Percentiles rank a stretch among this genome's conserved stretches.
phyloP scores from a whole-genome alignment of 2,329 filamentous ascomycete genomes.

The Cordyceps cicadae region DNA sequence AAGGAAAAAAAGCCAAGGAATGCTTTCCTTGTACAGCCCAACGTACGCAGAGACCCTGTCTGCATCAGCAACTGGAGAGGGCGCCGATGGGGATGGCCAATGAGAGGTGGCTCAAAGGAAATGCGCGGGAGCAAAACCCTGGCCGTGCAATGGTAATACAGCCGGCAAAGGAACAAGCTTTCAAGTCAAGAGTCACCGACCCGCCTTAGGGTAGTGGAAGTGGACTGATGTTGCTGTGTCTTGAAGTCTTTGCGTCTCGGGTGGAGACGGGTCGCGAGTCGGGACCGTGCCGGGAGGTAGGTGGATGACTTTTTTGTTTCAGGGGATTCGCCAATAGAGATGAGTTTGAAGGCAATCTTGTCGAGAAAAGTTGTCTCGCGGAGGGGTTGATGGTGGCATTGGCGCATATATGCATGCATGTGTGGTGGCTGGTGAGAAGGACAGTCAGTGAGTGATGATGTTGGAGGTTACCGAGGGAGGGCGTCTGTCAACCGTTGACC shows the following conservation, averaged over 20 bases:
- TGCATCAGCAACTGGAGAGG: neutral
- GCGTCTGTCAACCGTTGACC: too few species aligned
- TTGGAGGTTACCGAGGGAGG: neutral
- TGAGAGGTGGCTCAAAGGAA: neutral
- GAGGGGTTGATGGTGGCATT: neutral
- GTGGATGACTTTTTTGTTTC: neutral
- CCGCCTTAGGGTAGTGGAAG: neutral
- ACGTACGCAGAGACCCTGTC: neutral
- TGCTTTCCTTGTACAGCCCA: neutral
- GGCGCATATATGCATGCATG: neutral
- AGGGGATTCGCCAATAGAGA: neutral
- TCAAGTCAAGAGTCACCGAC: neutral
- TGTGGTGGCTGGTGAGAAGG: neutral
- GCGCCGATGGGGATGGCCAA: neutral
- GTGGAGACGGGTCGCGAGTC: slow-evolving; percentile 1
- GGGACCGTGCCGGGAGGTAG: neutral
- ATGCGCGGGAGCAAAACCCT: neutral
- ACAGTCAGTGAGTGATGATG: neutral
- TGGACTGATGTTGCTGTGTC: neutral
- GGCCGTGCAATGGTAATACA: too few species aligned
- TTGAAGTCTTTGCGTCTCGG: neutral
- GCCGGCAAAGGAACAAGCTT: neutral
- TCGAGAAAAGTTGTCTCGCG: neutral
- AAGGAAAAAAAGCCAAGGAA: neutral
- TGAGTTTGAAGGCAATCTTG: neutral